These are phyloP conservation scores for Trichosporon sp. DNA, from an alignment of 1,284 basidiomycete species.

Conservation along the genomic window DNA sequence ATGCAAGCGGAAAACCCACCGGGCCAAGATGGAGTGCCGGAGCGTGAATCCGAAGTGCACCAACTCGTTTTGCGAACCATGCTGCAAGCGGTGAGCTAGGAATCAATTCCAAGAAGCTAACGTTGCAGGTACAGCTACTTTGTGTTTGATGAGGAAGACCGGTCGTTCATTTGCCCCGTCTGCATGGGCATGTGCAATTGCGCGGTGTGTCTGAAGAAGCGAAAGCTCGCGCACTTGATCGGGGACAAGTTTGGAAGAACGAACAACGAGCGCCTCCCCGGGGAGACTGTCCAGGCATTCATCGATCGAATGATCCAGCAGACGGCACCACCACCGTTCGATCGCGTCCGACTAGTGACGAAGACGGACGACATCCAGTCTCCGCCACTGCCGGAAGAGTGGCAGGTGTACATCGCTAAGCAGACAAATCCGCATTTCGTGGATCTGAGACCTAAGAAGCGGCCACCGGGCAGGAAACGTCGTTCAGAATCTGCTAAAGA, in stretches of 20 bases:
- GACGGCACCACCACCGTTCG: constrained; percentile 23
- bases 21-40: constrained; percentile 44
- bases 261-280: constrained; percentile 2
- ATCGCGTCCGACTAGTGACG: constrained; percentile 37
- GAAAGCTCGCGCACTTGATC: constrained; percentile 32
- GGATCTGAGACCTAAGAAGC: constrained; percentile 6
- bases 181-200: constrained; percentile 45
- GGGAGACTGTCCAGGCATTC: constrained; percentile 30
- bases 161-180: constrained; percentile 44
- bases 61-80: constrained; percentile 36
- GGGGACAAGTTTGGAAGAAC: constrained; percentile 1
- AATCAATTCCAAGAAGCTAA: not conserved
- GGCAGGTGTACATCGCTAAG: constrained; percentile 9
- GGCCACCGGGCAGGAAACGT: not conserved
- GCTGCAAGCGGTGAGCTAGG: constrained; percentile 37
- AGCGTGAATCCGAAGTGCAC: constrained; percentile 36
- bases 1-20: constrained; percentile 38
- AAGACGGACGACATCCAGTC: constrained; percentile 27
- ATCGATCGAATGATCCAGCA: constrained; percentile 23
- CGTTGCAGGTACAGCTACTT: constrained; percentile 40
- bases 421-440: not conserved
- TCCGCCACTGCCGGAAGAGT: constrained; percentile 25
- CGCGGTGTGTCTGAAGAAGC: constrained; percentile 34
- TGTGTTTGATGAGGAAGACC: constrained; percentile 39
- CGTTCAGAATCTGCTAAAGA: not conserved